Evolutionary conservation across 2,329 filamentous ascomycete species (phyloP), one percentile per base, ranked within the genome.

Genomic region (Colletotrichum zoysiae): DNA sequence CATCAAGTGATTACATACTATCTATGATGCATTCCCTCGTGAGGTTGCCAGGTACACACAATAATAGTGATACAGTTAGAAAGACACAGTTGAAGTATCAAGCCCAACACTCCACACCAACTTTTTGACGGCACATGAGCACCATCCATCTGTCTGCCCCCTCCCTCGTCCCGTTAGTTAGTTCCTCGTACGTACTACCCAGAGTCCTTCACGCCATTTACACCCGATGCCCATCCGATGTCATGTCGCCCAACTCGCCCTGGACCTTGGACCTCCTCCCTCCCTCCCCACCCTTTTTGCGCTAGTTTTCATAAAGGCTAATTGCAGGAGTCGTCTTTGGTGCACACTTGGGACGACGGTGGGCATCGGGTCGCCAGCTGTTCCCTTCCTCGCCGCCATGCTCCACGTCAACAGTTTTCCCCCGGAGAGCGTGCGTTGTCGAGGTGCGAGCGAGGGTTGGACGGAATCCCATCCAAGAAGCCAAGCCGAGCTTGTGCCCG

Each of bases 291-390:
- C 20, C 46, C 1, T 20, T 42, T 72, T 42, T 72, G 59, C 59
- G n/a, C 55, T 30, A 44, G 7, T 59, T 70, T 72, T 65, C 70
- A 72, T 40, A 16, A 35, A 72, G 59, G 70, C 70, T 72, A 65
- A 72, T 72, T 72, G 46, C 70, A 72, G 59, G 65, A 70, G 70
- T 58, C 33, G 33, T 38, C 59, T 64, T 60, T 61, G 55, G 65
- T 70, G 48, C 65, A 70, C 30, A 56, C 60, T 71, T 71, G 59
- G 70, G 65, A 71, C 65, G 65, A 64, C 26, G 40, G 65, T 64
- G 65, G 69, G n/a, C 60, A 59, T 48, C 26, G 23, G 38, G 56
- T 66, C 40, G 38, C 59, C 44, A 60, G 30, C 59, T 40, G 23
- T 55, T 35, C 30, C 50, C 65, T 63, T 40, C 65, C 40, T 48